These are phyloP conservation scores for Hypericum androsaemum DNA, from an alignment of 345 rosid genomes.

Conservation along the genomic window DNA sequence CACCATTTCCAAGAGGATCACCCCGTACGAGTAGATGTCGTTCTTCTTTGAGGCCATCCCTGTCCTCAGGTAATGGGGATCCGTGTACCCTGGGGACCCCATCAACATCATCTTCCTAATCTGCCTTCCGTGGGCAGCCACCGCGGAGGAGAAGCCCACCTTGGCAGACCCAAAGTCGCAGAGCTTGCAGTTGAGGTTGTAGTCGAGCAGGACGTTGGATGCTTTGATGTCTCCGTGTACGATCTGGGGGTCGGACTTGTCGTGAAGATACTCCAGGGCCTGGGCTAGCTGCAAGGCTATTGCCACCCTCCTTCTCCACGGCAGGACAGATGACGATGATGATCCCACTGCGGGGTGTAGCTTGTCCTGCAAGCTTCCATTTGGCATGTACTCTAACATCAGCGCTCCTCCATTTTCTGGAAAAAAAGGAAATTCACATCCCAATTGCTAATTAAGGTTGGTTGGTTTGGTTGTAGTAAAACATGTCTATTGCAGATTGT, in stretches of 20 bases:
- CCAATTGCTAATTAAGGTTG: too few species aligned
- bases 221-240: conserved; percentile 83
- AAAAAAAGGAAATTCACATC: background rate
- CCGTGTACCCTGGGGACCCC: conserved; percentile 87
- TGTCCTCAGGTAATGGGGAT: conserved; percentile 71
- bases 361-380: conserved; percentile 67
- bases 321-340: conserved; percentile 17
- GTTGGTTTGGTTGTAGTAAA: too few species aligned
- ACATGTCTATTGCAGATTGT: too few species aligned
- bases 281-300: conserved; percentile 61
- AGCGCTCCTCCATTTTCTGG: conserved; percentile 74
- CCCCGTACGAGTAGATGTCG: conserved; percentile 79
- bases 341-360: conserved; percentile 28
- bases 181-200: conserved; percentile 55
- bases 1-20: conserved; percentile 56
- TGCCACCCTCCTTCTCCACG: conserved; percentile 51
- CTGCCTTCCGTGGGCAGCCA: conserved; percentile 22
- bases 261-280: conserved; percentile 74
- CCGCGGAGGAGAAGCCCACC: conserved; percentile 68
- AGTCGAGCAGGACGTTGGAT: conserved; percentile 67
- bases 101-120: conserved; percentile 35
- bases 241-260: conserved; percentile 55
- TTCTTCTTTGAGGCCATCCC: conserved; percentile 79
- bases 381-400: too few species aligned
- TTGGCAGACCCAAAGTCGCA: conserved; percentile 85